Conservation (phyloP, 1,139 yeast genomes). For the Ogataea hybrid region DNA sequence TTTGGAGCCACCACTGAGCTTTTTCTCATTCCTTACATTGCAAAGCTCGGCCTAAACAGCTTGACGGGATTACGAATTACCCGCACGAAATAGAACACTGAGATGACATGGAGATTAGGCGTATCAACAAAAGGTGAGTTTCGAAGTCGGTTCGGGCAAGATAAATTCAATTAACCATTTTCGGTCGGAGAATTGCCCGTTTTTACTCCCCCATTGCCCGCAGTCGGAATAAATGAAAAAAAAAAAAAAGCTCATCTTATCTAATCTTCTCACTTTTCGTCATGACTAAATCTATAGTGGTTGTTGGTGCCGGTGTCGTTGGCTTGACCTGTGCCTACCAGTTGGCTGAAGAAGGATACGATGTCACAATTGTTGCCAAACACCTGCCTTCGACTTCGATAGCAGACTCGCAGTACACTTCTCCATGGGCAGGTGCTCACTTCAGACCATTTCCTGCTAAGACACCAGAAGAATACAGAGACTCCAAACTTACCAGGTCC, state of each 20-base stretch:
- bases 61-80: too few species aligned
- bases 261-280: neutral
- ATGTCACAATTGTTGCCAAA: conserved; percentile 47
- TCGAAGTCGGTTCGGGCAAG: too few species aligned
- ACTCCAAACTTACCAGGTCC: conserved; percentile 43
- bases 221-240: too few species aligned
- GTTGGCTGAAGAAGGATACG: conserved; percentile 40
- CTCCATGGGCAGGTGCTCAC: conserved; percentile 81
- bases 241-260: neutral
- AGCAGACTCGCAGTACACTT: conserved; percentile 46
- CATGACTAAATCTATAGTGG: conserved; percentile 29
- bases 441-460: conserved; percentile 61
- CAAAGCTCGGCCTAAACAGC: too few species aligned
- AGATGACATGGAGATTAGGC: too few species aligned
- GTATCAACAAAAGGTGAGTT: too few species aligned
- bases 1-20: too few species aligned
- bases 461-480: conserved; percentile 42
- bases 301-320: conserved; percentile 66
- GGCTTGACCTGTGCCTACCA: conserved; percentile 58
- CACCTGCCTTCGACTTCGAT: conserved; percentile 44
- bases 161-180: too few species aligned
- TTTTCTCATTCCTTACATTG: too few species aligned
- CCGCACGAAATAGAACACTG: too few species aligned
- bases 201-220: neutral
- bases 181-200: too few species aligned